A percentile compares a stretch with the other conserved stretches of the same genome.
Evolutionary conservation across 306 rosid genomes (phyloP).

Genomic region (Rosa lucieae): DNA sequence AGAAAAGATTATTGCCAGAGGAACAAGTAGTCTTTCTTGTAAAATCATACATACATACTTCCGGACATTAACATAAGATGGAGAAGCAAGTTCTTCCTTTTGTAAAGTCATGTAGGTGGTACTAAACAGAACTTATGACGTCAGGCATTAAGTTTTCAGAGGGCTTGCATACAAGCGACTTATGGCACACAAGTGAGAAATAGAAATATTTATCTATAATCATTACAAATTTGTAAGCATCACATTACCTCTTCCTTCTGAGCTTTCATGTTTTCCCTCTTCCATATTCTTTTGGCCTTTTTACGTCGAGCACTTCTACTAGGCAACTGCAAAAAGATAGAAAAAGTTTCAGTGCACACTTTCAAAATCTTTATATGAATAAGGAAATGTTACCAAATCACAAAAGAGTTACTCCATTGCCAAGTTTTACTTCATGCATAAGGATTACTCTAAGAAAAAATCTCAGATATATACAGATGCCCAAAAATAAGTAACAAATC

Average conservation of each 20-base stretch:
- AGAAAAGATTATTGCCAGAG: conserved; percentile 4
- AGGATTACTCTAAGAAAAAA: neutral
- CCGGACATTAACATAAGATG: neutral
- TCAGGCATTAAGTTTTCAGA: neutral
- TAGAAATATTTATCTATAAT: conserved; percentile 11
- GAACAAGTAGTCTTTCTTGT: neutral
- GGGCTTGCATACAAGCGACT: neutral
- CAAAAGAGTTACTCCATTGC: neutral
- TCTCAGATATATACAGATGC: no score
- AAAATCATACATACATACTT: neutral
- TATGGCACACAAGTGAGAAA: neutral
- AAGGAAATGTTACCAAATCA: neutral
- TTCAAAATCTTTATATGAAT: neutral
- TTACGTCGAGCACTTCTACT: conserved; percentile 93
- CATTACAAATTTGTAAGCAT: conserved; percentile 2
- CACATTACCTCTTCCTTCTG: conserved; percentile 59
- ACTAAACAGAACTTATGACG: neutral
- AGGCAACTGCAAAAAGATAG: conserved; percentile 48
- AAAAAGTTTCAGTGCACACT: neutral
- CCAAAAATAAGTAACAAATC: neutral
- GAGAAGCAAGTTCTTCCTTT: neutral
- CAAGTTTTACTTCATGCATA: conserved; percentile 6
- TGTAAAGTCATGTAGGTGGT: neutral
- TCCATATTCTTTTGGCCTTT: conserved; percentile 77
- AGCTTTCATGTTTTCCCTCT: conserved; percentile 62